phyloP scores from a whole-genome alignment of 192 early-diverging fungal genomes.

The Diversispora eburnea region DNA sequence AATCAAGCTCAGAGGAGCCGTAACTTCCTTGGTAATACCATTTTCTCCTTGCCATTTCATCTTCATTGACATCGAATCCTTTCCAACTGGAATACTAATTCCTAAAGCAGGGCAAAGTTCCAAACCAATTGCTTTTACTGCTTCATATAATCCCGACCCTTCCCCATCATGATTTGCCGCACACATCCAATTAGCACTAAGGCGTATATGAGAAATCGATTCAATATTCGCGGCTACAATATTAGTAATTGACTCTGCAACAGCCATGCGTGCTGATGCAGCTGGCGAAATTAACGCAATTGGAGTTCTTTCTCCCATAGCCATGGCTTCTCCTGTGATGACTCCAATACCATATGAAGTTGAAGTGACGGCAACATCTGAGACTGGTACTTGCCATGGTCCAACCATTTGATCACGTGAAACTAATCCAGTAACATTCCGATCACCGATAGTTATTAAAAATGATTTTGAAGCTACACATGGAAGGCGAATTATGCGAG shows the following conservation, averaged over 20 bases:
- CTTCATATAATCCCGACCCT: conserved; percentile 87
- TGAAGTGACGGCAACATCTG: conserved; percentile 92
- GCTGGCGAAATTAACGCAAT: conserved; percentile 79
- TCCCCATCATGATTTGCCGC: conserved; percentile 89
- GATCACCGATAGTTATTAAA: conserved; percentile 97
- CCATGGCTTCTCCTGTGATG: conserved; percentile 91
- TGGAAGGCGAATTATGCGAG: conserved; percentile 80
- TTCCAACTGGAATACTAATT: conserved; percentile 95
- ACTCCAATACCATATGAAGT: conserved; percentile 69
- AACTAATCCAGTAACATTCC: conserved; percentile 91
- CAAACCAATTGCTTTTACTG: conserved; percentile 88
- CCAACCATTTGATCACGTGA: conserved; percentile 98
- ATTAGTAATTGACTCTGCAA: conserved; percentile 92
- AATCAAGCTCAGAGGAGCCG: conserved; percentile 86
- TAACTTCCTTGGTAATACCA: conserved; percentile 54
- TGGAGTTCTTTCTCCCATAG: conserved; percentile 94
- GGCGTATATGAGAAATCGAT: conserved; percentile 66
- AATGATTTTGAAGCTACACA: conserved; percentile 91
- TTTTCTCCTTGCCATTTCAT: conserved; percentile 73
- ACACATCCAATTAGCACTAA: conserved; percentile 99
- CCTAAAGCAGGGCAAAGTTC: conserved; percentile 91
- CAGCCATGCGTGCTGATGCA: conserved; percentile 94
- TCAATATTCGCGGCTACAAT: conserved; percentile 82
- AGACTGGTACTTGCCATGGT: conserved; percentile 98
- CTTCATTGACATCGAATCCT: conserved; percentile 99